phyloP scores from a whole-genome alignment of 78 protist species.

The slime mould (Dictyostelium discoideum) region DNA sequence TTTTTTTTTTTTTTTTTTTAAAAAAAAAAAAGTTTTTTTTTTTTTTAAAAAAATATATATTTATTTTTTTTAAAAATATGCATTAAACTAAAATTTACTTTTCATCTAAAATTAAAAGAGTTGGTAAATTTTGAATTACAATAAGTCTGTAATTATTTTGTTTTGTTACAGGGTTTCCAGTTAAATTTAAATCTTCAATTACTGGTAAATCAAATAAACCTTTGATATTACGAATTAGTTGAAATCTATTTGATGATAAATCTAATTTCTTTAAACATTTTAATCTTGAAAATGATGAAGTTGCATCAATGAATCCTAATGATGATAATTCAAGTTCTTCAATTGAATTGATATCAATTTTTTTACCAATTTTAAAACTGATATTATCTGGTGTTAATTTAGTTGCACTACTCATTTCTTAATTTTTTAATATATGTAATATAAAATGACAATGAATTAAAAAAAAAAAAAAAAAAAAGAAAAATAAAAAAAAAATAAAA shows the following conservation, averaged over 20 bases:
- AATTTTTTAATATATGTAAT: background rate
- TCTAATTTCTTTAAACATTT: constrained; percentile 39
- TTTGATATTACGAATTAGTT: constrained; percentile 56
- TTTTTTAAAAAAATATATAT: too few relatives aligned
- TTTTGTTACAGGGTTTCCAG: constrained; percentile 63
- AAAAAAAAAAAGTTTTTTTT: background rate
- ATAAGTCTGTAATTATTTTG: background rate
- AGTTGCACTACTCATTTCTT: background rate
- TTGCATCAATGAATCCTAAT: constrained; percentile 27
- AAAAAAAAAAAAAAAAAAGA: too few relatives aligned
- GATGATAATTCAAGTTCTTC: constrained; percentile 9
- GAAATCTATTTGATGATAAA: constrained; percentile 43
- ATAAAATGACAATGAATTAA: background rate
- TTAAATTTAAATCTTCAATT: constrained; percentile 31
- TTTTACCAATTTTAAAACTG: constrained; percentile 45
- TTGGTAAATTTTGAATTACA: constrained; percentile 46
- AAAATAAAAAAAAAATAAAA: too few relatives aligned
- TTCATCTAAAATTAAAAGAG: constrained; percentile 50
- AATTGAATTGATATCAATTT: constrained; percentile 44
- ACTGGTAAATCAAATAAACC: constrained; percentile 67
- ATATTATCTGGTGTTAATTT: constrained; percentile 48
- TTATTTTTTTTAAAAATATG: too few relatives aligned
- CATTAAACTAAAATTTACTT: background rate
- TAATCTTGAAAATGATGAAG: constrained; percentile 51
- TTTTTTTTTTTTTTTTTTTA: too few relatives aligned